Evolutionary conservation across 2,329 filamentous ascomycete species (phyloP).

Genomic region (Sclerotinia nivalis): DNA sequence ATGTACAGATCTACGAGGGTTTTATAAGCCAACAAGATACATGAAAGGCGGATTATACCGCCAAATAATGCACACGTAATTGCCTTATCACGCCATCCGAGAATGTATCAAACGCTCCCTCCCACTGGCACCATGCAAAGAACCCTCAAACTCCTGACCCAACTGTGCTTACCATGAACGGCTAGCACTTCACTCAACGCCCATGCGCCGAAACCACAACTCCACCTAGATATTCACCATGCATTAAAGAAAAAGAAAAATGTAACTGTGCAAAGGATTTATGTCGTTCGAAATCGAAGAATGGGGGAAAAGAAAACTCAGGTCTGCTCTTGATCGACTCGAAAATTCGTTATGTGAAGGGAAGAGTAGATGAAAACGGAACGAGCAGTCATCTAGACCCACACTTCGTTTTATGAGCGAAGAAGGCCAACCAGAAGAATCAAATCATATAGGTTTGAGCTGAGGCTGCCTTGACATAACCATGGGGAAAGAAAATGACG

Average conservation of each 20-base stretch:
- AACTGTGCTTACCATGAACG: constrained; percentile 19
- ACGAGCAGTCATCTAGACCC: constrained; percentile 16
- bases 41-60: not conserved
- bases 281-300: constrained; percentile 14
- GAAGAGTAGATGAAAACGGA: constrained; percentile 14
- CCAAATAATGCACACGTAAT: not conserved
- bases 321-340: constrained; percentile 11
- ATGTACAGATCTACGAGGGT: not conserved
- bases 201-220: constrained; percentile 12
- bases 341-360: constrained; percentile 16
- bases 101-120: not conserved
- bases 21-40: not conserved
- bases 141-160: not conserved
- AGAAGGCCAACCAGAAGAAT: constrained; percentile 10
- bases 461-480: constrained; percentile 9
- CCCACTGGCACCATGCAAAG: constrained; percentile 11
- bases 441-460: constrained; percentile 5
- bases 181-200: constrained; percentile 13
- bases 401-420: constrained; percentile 17
- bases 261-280: not conserved
- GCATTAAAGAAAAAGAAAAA: constrained; percentile 17
- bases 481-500: constrained; percentile 25
- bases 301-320: constrained; percentile 21
- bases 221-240: constrained; percentile 18
- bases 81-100: not conserved